Conservation (phyloP, 306 rosid species). For the Lotus japonicus region DNA sequence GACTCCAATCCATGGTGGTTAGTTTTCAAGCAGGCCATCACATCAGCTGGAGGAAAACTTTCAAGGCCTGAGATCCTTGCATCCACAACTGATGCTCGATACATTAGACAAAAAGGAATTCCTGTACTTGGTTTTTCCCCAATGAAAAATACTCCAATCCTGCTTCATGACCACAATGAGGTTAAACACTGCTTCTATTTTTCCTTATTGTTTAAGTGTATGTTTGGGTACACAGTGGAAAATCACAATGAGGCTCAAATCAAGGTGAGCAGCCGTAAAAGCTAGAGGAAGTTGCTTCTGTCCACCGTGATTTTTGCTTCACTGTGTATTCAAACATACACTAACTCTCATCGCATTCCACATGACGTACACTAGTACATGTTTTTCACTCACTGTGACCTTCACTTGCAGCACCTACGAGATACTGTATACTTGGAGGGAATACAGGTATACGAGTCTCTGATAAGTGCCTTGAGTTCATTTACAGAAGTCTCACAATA, state of each 20-base stretch:
- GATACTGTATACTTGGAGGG: constrained; percentile 73
- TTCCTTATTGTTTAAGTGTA: not conserved
- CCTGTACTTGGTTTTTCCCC: constrained; percentile 94
- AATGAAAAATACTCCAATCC: constrained; percentile 78
- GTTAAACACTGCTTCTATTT: constrained; percentile 26
- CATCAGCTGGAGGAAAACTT: constrained; percentile 69
- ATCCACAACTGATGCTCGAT: constrained; percentile 78
- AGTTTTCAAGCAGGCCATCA: constrained; percentile 61
- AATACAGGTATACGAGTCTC: constrained; percentile 72
- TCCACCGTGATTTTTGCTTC: too few relatives aligned
- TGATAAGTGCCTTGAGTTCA: constrained; percentile 76
- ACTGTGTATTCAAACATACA: too few relatives aligned
- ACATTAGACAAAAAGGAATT: constrained; percentile 61
- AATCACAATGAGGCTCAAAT: too few relatives aligned
- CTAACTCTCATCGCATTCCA: too few relatives aligned
- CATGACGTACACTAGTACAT: too few relatives aligned
- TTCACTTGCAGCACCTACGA: constrained; percentile 56
- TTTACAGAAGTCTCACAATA: constrained; percentile 33
- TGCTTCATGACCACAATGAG: constrained; percentile 96
- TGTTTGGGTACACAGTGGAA: too few relatives aligned
- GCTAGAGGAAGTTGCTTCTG: too few relatives aligned
- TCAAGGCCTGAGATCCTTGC: constrained; percentile 76
- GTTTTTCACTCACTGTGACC: not conserved
- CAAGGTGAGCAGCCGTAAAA: too few relatives aligned
- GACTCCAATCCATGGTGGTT: constrained; percentile 94